A percentile compares a stretch with the other conserved stretches of the same genome.
Conservation (phyloP, 2,329 filamentous ascomycete genomes). For the Sodiomyces alkalinus region DNA sequence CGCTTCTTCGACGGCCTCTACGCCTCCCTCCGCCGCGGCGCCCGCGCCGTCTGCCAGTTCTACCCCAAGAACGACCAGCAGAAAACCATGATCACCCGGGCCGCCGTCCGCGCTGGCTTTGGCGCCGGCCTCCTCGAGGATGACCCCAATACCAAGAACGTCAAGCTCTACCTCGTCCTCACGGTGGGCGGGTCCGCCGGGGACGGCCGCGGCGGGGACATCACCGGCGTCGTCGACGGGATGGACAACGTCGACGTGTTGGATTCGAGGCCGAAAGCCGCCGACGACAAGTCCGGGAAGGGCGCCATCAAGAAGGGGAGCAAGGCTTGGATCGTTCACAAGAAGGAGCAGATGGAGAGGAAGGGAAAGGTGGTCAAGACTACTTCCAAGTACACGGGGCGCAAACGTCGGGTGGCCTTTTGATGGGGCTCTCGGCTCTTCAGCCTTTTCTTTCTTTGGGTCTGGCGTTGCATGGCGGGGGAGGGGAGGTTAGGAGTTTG, state of each 20-base stretch:
- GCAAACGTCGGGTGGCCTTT: slow-evolving; percentile 70
- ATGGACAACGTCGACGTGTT: slow-evolving; percentile 80
- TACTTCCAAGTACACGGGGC: slow-evolving; percentile 83
- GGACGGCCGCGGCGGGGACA: slow-evolving; percentile 50
- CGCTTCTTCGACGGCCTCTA: slow-evolving; percentile 92
- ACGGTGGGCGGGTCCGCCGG: slow-evolving; percentile 57
- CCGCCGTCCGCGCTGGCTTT: slow-evolving; percentile 87
- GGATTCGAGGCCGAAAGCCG: slow-evolving; percentile 45
- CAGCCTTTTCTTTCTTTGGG: too few relatives aligned
- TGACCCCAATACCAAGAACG: slow-evolving; percentile 89
- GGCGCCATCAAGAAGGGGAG: slow-evolving; percentile 60
- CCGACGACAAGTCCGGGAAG: slow-evolving; percentile 26
- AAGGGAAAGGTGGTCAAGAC: slow-evolving; percentile 92
- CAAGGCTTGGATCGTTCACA: slow-evolving; percentile 70
- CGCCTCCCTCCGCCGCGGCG: slow-evolving; percentile 66
- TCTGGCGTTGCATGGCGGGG: too few relatives aligned
- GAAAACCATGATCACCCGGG: slow-evolving; percentile 78
- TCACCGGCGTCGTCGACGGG: slow-evolving; percentile 75
- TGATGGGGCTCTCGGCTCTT: slow-evolving; percentile 21
- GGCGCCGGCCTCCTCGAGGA: slow-evolving; percentile 91
- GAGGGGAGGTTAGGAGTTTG: too few relatives aligned
- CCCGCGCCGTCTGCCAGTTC: slow-evolving; percentile 88
- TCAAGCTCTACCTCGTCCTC: slow-evolving; percentile 89
- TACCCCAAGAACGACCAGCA: slow-evolving; percentile 94
- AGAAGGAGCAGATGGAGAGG: slow-evolving; percentile 84